Base-by-base conservation (phyloP, 2,329 filamentous ascomycete genomes). In the Diaporthe destruens region DNA sequence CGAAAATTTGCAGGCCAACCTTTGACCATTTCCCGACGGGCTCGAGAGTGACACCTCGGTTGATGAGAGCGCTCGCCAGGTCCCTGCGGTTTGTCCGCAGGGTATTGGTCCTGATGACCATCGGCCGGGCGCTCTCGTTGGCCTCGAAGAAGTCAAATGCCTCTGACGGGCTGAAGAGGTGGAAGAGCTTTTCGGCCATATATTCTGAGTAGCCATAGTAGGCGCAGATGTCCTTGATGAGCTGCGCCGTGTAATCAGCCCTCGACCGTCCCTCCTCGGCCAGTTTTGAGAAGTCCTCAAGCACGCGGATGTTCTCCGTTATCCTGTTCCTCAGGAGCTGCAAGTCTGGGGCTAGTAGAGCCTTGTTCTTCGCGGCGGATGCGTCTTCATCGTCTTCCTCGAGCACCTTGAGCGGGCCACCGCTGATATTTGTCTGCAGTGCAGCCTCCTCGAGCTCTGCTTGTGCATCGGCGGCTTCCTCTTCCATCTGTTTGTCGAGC, bases 21-120 rank as follows among this genome's bases (percentile, higher is more conserved):
- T 99, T 99, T 77, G 93, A 96, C 96, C 96, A 99, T 83, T 98
- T 98, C 74, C 96, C 96, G 23, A 99, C 94, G 2, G 96, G 96
- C 83, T 99, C 96, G 51, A 99, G 89, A 18, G 95, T 97, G 63
- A 99, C 96, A 76, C 96, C 96, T 75, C 96, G 93, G 85, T 98
- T 98, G 87, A 98, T 98, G 74, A 98, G 89, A 1, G 95, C 90
- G 82, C 98, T 95, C 12, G 96, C 96, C 23, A 99, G 92, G 75
- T 97, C 95, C 78, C 90, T 85, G 68, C 90, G 87, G 80, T 91
- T 89, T 49, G 90, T 92, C 77, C 94, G 93, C 73, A 99, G 89
- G 11, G 96, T 99, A 84, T 99, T 99, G 75, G 96, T 98, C 79
- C 96, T 92, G 80, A 99, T 97, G 76, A 99, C 96, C 72, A 99